These are phyloP conservation scores for Rhynchospora tenuis DNA, from an alignment of 176 grass and related monocot genomes.

Conservation along the genomic window DNA sequence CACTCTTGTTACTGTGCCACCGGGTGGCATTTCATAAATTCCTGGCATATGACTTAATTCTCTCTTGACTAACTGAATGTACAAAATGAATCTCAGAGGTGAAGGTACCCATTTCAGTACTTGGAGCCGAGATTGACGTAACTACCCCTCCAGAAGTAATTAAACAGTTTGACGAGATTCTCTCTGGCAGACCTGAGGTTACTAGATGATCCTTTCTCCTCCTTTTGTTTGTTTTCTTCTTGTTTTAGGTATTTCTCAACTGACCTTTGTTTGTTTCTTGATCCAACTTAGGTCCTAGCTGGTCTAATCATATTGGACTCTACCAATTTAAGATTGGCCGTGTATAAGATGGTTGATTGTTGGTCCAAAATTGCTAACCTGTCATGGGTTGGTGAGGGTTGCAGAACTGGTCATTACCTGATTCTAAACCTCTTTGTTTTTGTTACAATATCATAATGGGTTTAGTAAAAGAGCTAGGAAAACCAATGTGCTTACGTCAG, in stretches of 20 bases:
- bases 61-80: background rate
- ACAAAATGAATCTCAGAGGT: constrained; percentile 21
- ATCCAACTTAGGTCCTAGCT: background rate
- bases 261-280: background rate
- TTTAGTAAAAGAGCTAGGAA: background rate
- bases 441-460: background rate
- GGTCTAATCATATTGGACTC: background rate
- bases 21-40: background rate
- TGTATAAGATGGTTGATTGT: background rate
- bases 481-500: background rate
- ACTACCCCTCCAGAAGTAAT: constrained; percentile 24
- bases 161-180: constrained; percentile 39
- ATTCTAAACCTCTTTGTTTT: background rate
- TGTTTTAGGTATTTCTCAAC: background rate
- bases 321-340: background rate
- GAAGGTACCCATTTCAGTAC: constrained; percentile 30
- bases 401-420: background rate
- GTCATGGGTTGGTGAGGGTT: no score
- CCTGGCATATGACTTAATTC: background rate
- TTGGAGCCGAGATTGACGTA: constrained; percentile 37
- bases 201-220: background rate
- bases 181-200: constrained; percentile 29
- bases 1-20: background rate
- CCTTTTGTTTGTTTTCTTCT: no score
- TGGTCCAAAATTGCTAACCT: background rate